Base-by-base conservation (phyloP, 257 asterid genomes). In the Osmanthus fragrans region DNA sequence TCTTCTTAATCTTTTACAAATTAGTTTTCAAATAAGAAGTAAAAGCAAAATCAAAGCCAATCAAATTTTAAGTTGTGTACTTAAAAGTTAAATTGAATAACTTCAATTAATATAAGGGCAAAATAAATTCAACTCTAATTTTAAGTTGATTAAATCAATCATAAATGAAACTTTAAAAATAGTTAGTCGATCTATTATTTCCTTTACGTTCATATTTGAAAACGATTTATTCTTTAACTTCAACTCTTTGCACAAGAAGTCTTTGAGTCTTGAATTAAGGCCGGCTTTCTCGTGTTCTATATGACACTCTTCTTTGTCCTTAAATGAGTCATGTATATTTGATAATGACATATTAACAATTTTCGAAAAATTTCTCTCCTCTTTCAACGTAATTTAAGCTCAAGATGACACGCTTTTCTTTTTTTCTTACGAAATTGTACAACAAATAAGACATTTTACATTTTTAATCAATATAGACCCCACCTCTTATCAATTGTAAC, bases 241-340 rank as follows among this genome's bases (percentile, higher is more conserved):
- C 66, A 58, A 58, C 66, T 21, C 1, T 58, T 11, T 60, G 16
- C 4, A 60, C 63, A 25, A 25, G 5, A 60, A 60, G 30, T 58
- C 47, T n/a, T 73, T 1, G 15, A 3, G 0, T 13, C 25, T 75
- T 70, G 73, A 16, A 13, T 65, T 49, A 75, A 8, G n/a, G 12
- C 7, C 2, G 13, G 6, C 18, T 27, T 32, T 56, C 19, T 19
- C 33, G 30, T 15, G 30, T 68, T 42, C 10, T 23, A 39, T 25
- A 42, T 68, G 64, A 21, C 39, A n/a, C 64, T 54, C 23, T 18
- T 21, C 37, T 79, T 76, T 82, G 88, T 82, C 82, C 54, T 70
- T 23, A 73, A 71, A 65, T 80, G 79, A 69, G 76, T 81, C 76
- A 81, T 74, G 29, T 45, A 45, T 5, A 60, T 32, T 79, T 33